Conservation (phyloP, 1,284 basidiomycete species). For the Taiwanofungus camphoratus region DNA sequence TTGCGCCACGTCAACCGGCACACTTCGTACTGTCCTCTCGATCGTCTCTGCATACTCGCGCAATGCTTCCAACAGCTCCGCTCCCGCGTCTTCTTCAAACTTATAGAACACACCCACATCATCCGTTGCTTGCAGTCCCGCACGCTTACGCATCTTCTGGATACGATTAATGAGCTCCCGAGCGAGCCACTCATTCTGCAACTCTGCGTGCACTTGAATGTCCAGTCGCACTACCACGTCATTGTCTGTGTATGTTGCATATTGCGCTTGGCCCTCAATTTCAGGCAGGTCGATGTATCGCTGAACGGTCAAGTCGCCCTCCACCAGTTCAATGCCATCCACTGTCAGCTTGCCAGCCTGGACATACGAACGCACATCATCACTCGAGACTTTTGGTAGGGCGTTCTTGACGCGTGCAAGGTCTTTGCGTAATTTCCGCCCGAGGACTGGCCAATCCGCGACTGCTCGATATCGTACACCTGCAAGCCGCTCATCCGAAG, state of each 20-base stretch:
- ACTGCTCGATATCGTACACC: conserved; percentile 90
- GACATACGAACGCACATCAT: conserved; percentile 79
- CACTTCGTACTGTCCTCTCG: conserved; percentile 68
- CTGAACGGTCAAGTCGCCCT: conserved; percentile 87
- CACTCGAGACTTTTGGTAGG: conserved; percentile 77
- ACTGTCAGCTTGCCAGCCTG: conserved; percentile 76
- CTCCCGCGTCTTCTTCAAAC: conserved; percentile 68
- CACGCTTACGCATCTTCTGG: conserved; percentile 95
- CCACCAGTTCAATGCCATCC: conserved; percentile 85
- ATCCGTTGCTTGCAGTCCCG: conserved; percentile 91
- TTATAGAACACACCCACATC: conserved; percentile 88
- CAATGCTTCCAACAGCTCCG: conserved; percentile 71
- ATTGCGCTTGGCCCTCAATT: conserved; percentile 56
- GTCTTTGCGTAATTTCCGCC: conserved; percentile 92
- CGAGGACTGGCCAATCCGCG: conserved; percentile 97
- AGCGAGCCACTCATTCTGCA: conserved; percentile 85
- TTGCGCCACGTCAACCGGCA: conserved; percentile 58
- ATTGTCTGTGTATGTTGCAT: conserved; percentile 87
- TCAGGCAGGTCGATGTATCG: conserved; percentile 83
- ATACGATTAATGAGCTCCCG: conserved; percentile 92
- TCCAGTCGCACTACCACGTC: conserved; percentile 94
- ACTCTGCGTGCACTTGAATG: conserved; percentile 80
- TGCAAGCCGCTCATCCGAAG: conserved; percentile 80
- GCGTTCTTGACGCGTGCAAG: conserved; percentile 87
- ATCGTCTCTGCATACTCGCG: conserved; percentile 69